These are phyloP conservation scores for Chaetomium strumarium DNA, from an alignment of 2,329 filamentous ascomycete genomes.

Conservation along the genomic window DNA sequence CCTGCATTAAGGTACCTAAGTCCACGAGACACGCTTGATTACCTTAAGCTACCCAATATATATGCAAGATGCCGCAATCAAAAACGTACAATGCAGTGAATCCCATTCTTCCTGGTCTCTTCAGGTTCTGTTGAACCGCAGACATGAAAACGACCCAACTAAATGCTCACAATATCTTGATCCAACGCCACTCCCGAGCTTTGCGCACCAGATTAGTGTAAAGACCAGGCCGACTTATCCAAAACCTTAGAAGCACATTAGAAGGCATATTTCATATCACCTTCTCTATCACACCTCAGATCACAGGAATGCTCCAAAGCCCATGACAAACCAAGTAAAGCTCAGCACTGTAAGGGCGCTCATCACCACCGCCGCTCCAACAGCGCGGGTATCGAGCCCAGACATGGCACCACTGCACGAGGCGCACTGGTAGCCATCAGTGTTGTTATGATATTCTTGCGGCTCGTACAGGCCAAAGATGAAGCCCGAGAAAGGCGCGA, in stretches of 20 bases:
- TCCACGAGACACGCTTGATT: conserved; percentile 13
- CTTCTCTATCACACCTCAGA: neutral
- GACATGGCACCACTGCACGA: conserved; percentile 51
- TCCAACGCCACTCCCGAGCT: conserved; percentile 11
- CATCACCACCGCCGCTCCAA: conserved; percentile 50
- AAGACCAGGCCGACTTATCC: neutral
- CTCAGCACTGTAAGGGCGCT: conserved; percentile 50
- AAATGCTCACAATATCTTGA: conserved; percentile 4
- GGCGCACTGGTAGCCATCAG: conserved; percentile 47
- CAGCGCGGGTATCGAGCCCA: conserved; percentile 40
- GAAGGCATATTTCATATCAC: conserved; percentile 16
- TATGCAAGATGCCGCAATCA: conserved; percentile 16
- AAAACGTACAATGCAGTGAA: conserved; percentile 8
- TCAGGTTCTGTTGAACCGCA: neutral
- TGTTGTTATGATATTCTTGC: conserved; percentile 45
- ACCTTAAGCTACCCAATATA: conserved; percentile 17
- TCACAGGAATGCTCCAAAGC: conserved; percentile 33
- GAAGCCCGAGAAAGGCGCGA: conserved; percentile 44
- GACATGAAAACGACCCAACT: neutral
- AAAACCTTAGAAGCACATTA: conserved; percentile 13
- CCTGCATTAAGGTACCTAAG: neutral
- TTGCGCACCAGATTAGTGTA: conserved; percentile 2
- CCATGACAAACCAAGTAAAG: conserved; percentile 60
- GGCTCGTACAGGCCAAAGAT: conserved; percentile 53
- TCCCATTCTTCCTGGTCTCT: neutral